Base-by-base conservation (phyloP, 1,284 basidiomycete genomes). In the Cryptococcus sp. region DNA sequence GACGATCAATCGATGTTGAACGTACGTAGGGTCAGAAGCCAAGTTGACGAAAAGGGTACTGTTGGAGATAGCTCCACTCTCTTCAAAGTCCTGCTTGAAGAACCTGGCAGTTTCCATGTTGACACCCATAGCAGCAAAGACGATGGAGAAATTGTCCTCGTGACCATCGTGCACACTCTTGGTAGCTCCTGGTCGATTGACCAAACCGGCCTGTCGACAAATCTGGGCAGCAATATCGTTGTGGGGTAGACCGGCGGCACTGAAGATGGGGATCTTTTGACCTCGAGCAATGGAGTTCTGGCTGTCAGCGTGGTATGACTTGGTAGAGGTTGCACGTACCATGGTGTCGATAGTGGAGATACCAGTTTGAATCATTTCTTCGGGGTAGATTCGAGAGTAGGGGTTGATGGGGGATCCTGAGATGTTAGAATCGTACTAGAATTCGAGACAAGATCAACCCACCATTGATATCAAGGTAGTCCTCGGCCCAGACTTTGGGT, bases 361-460 rank as follows among this genome's bases (percentile, higher is more conserved):
- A 79, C 96, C 96, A 19, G 96, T 98, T 77, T 98, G 96, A 64
- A 99, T 98, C 96, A 99, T 99, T 79, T 99, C 94, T 77, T 98
- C 96, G 58, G 96, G 96, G 79, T 99, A 98, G 78, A 98, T 97
- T 74, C 96, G 92, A 57, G 91, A 92, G 79, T 87, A 98, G 16
- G 96, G 96, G 78, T 99, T 99, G 79, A 98, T 98, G 46, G 94
- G 96, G 5, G 92, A 96, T 57, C 93, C 91, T 94, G 63, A 41
- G 61, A 55, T 59, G 54, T n/a, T 32, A 13, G 11, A 21, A 11
- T 9, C 32, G 13, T 21, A 23, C 42, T 18, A 49, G 24, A n/a
- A n/a, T n/a, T n/a, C n/a, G n/a, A 60, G 46, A 25, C 21, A 36
- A 46, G 21, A 48, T 50, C 25, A 39, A 65, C 83, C 62, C 63